Base-by-base conservation (phyloP, 495 filamentous ascomycete genomes). In the Xylaria nigripes region DNA sequence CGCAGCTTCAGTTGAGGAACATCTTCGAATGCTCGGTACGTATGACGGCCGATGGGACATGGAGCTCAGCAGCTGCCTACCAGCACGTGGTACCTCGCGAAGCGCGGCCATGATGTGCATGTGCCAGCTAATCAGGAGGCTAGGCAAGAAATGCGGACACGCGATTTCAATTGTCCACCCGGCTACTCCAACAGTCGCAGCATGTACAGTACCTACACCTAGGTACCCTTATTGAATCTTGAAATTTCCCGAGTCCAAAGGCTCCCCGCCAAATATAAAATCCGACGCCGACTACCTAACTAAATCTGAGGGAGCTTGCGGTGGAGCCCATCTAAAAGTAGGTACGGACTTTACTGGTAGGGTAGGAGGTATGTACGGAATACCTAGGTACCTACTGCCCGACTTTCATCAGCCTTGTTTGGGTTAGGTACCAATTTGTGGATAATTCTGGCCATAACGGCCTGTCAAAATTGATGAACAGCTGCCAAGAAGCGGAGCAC, bases 1-100 rank as follows among this genome's bases (percentile, higher is more conserved):
- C 19, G 42, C 24, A 30, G 68, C 63, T 41, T 67, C 63, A 32
- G 73, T 69, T 22, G 72, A 72, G 56, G 66, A 63, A 51, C 62
- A 66, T 69, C 72, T 61, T 51, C 58, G 66, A 47, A 64, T 22
- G 29, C 57, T 55, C 16, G 60, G 36, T 21, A 60, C 24, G 51
- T 52, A 58, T 23, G 59, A 55, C 47, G 52, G 56, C 57, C 52
- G 61, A 42, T 41, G 61, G 15, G 61, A 57, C n/a, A 44, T 40
- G 3, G 52, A 44, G 27, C 52, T 40, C 30, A 64, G 51, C 50
- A 64, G 50, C 42, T 61, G 61, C 22, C 55, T 55, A 18, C 64
- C 36, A 44, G 50, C 64, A 22, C 64, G 51, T 29, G 64, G 61
- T 21, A 56, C 55, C 29, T 61, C 64, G 41, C 64, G 62, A 13